These are phyloP conservation scores for Neurospora africana DNA, from an alignment of 495 filamentous ascomycete genomes.

Conservation along the genomic window DNA sequence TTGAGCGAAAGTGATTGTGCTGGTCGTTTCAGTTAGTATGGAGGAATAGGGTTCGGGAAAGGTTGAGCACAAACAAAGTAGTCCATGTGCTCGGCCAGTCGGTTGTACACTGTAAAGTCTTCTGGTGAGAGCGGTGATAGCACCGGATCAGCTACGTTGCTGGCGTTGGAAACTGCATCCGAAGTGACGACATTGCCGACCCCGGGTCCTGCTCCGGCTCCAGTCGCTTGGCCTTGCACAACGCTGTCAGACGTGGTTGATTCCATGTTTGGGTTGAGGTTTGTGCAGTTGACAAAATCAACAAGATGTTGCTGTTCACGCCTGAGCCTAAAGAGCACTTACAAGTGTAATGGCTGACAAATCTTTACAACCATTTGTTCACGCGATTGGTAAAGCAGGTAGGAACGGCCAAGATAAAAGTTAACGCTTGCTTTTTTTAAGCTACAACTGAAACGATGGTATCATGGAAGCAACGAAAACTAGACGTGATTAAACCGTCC, in stretches of 20 bases:
- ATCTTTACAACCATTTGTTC: not conserved
- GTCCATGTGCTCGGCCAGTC: constrained; percentile 69
- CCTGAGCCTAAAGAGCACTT: not conserved
- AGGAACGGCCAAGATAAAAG: not conserved
- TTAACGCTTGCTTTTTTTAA: not conserved
- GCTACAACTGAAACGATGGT: not conserved
- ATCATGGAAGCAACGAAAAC: not conserved
- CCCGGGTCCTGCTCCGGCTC: not conserved
- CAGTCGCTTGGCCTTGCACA: not conserved
- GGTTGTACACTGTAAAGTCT: constrained; percentile 47
- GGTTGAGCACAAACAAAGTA: constrained; percentile 42
- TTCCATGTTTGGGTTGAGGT: not conserved
- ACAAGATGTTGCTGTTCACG: not conserved
- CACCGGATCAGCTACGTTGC: not conserved
- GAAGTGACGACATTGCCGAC: not conserved
- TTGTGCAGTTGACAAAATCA: not conserved
- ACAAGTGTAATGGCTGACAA: not conserved
- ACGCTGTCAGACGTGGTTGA: not conserved
- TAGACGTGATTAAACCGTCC: not conserved
- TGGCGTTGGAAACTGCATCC: not conserved
- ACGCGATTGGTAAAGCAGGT: not conserved
- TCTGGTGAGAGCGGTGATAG: constrained; percentile 17
- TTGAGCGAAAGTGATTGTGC: constrained; percentile 68
- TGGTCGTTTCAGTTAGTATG: constrained; percentile 16
- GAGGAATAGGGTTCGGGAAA: constrained; percentile 1